Evolutionary conservation across 306 rosid genomes (phyloP).

Genomic region (Medicago lupulina): DNA sequence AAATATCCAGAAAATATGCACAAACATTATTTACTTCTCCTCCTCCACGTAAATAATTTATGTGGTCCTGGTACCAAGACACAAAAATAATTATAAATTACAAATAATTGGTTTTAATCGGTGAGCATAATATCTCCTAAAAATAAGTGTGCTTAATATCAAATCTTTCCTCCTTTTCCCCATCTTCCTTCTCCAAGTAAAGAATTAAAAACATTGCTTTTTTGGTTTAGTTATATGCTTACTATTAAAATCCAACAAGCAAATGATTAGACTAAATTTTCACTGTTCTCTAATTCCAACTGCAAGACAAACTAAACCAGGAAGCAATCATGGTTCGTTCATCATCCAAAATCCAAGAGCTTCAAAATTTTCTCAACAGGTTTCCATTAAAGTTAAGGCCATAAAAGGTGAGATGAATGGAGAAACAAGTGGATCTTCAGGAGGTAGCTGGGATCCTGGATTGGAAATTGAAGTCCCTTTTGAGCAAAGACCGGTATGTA

Average conservation of each 20-base stretch:
- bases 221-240: conserved; percentile 31
- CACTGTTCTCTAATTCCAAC: conserved; percentile 67
- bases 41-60: conserved; percentile 71
- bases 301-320: conserved; percentile 53
- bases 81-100: background rate
- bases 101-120: conserved; percentile 23
- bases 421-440: conserved; percentile 70
- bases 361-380: conserved; percentile 45
- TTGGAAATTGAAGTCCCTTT: conserved; percentile 91
- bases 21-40: conserved; percentile 30
- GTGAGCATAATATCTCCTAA: background rate
- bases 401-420: conserved; percentile 74
- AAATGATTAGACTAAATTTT: conserved; percentile 74
- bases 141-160: conserved; percentile 15
- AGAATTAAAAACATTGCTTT: conserved; percentile 33
- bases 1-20: conserved; percentile 41
- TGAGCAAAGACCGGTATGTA: conserved; percentile 90
- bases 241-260: conserved; percentile 30
- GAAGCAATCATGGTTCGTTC: conserved; percentile 57
- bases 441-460: conserved; percentile 88
- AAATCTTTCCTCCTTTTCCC: conserved; percentile 10
- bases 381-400: conserved; percentile 66
- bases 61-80: conserved; percentile 53
- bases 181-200: background rate
- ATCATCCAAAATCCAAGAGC: conserved; percentile 50